phyloP scores from a whole-genome alignment of 306 rosid species.

The Glycine soja region DNA sequence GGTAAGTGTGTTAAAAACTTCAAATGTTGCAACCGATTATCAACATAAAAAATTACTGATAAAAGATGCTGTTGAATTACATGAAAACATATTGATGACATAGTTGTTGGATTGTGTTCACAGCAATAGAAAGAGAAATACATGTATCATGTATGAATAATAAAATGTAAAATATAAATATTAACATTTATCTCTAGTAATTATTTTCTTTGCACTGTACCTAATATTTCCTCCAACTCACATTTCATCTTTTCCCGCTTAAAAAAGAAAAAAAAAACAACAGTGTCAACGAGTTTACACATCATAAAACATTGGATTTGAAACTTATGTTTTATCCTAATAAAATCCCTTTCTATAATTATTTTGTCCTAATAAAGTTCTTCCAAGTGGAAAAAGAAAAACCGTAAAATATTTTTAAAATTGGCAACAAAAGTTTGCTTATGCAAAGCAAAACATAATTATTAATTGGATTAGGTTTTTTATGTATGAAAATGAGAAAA shows the following conservation, averaged over 20 bases:
- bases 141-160: too few species aligned
- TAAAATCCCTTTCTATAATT: not conserved
- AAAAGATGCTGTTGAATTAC: too few species aligned
- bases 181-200: too few species aligned
- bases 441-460: not conserved
- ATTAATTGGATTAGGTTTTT: not conserved
- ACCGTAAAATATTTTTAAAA: not conserved
- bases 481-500: conserved; percentile 29
- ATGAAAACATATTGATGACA: too few species aligned
- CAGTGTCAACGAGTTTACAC: too few species aligned
- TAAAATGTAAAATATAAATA: too few species aligned
- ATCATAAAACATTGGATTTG: not conserved
- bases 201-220: too few species aligned
- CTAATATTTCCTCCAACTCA: not conserved
- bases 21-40: too few species aligned
- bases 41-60: too few species aligned
- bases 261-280: not conserved
- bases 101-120: too few species aligned
- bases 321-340: not conserved
- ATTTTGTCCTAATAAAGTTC: not conserved
- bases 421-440: not conserved
- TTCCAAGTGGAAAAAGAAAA: not conserved
- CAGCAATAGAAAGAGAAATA: too few species aligned
- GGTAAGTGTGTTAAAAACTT: too few species aligned
- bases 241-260: not conserved